Percentiles rank a stretch among this genome's conserved stretches.
Conservation (phyloP, 768 basidiomycete genomes). For the Mycena belliarum region DNA sequence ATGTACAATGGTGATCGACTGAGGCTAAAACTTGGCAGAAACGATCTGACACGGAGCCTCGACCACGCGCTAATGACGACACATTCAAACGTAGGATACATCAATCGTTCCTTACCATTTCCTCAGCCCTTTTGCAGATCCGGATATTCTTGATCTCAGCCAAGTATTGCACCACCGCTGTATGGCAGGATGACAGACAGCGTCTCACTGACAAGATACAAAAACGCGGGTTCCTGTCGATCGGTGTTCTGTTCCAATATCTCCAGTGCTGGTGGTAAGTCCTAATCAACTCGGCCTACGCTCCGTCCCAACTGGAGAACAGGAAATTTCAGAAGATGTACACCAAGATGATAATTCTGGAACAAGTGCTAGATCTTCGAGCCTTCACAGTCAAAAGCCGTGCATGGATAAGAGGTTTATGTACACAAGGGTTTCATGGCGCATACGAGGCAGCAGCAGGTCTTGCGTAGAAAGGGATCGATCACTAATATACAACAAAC, state of each 20-base stretch:
- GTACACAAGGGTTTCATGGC: slow-evolving; percentile 58
- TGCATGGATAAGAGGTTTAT: slow-evolving; percentile 70
- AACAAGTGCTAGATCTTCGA: slow-evolving; percentile 63
- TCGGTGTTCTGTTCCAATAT: slow-evolving; percentile 49
- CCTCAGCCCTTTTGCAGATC: slow-evolving; percentile 42
- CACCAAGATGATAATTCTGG: slow-evolving; percentile 50
- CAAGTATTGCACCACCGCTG: slow-evolving; percentile 79
- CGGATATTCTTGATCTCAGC: slow-evolving; percentile 92
- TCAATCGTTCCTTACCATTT: slow-evolving; percentile 21
- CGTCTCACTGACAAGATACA: slow-evolving; percentile 48
- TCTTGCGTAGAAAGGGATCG: slow-evolving; percentile 35
- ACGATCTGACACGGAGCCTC: slow-evolving; percentile 53
- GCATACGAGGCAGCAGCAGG: slow-evolving; percentile 76
- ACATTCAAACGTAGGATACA: slow-evolving; percentile 76
- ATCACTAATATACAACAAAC: slow-evolving; percentile 11
- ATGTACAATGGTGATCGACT: not conserved
- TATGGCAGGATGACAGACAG: slow-evolving; percentile 71
- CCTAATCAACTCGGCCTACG: not conserved
- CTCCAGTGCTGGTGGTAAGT: slow-evolving; percentile 72
- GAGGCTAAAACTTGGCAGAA: slow-evolving; percentile 1
- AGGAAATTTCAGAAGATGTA: slow-evolving; percentile 66
- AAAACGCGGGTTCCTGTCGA: slow-evolving; percentile 50
- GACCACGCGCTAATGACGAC: slow-evolving; percentile 89
- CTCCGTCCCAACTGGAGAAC: slow-evolving; percentile 4
- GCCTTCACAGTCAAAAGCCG: slow-evolving; percentile 53